Percentiles rank a stretch among this genome's conserved stretches.
Conservation (phyloP, 805 yeast species). For the Kodamaea kaohsiungensis region DNA sequence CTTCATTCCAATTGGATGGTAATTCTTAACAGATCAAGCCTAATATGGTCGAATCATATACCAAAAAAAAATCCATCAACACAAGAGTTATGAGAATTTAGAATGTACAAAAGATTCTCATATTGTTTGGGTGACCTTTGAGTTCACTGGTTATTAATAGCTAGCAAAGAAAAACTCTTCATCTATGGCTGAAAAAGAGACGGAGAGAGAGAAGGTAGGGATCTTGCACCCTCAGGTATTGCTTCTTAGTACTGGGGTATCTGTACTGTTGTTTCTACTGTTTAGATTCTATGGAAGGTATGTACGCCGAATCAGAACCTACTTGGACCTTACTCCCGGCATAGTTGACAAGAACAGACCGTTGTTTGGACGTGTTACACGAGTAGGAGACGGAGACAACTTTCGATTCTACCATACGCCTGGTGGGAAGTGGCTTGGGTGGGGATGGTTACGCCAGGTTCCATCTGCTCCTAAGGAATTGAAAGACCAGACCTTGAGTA, state of each 20-base stretch:
- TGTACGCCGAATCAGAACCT: conserved; percentile 33
- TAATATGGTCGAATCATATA: neutral
- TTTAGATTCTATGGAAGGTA: conserved; percentile 35
- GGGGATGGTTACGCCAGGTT: conserved; percentile 83
- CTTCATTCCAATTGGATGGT: neutral
- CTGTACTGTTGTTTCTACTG: conserved; percentile 28
- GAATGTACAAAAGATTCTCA: neutral
- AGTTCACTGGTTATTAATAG: neutral
- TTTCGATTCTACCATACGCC: conserved; percentile 92
- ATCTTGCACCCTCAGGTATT: conserved; percentile 41
- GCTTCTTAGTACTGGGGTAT: conserved; percentile 36
- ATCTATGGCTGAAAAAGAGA: neutral
- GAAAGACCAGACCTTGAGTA: conserved; percentile 69
- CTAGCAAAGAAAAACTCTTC: neutral
- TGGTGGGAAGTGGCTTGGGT: conserved; percentile 83
- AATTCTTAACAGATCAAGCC: neutral
- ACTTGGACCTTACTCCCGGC: conserved; percentile 39
- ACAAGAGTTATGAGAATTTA: neutral
- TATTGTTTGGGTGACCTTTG: neutral
- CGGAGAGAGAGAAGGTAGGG: conserved; percentile 8
- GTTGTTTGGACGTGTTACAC: conserved; percentile 69
- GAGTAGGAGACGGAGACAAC: conserved; percentile 96
- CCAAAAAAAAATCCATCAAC: neutral
- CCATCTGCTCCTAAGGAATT: conserved; percentile 54
- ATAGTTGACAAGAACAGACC: conserved; percentile 29